A percentile compares a stretch with the other conserved stretches of the same genome.
Evolutionary conservation across 2,329 filamentous ascomycete genomes (phyloP).

Genomic region (Trichoderma cornu-damae): DNA sequence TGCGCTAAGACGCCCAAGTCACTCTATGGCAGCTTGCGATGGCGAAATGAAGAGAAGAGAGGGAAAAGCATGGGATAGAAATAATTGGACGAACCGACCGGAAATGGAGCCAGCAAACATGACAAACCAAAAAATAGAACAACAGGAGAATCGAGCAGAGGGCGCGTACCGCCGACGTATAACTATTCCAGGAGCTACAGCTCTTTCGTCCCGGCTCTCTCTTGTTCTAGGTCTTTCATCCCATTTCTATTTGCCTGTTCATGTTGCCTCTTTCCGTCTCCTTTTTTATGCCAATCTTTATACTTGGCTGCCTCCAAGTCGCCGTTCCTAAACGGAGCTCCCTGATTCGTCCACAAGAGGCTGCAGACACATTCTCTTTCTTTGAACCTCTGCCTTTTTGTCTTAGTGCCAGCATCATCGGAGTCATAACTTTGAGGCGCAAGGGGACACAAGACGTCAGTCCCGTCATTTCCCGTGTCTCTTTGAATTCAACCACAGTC

Average conservation of each 20-base stretch:
- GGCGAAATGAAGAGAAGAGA: background rate
- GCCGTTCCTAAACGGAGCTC: background rate
- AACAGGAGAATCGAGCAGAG: conserved; percentile 3
- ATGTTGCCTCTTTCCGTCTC: background rate
- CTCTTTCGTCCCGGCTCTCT: conserved; percentile 2
- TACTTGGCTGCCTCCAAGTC: background rate
- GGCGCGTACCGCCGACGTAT: conserved; percentile 9
- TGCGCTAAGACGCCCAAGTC: background rate
- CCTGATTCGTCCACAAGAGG: background rate
- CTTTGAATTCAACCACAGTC: background rate
- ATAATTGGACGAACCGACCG: conserved; percentile 14
- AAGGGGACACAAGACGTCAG: conserved; percentile 18
- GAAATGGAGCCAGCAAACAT: conserved; percentile 8
- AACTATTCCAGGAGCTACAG: conserved; percentile 3
- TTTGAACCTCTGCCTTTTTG: background rate
- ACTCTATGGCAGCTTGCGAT: conserved; percentile 3
- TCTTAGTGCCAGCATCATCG: background rate
- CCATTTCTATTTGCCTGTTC: background rate
- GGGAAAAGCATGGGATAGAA: background rate
- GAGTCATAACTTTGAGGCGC: conserved; percentile 6
- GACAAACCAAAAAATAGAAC: background rate
- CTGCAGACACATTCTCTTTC: background rate
- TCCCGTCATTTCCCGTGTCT: conserved; percentile 10
- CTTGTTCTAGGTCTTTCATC: background rate
- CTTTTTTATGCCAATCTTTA: background rate